phyloP scores from a whole-genome alignment of 345 rosid genomes.

The Aurinia saxatilis region DNA sequence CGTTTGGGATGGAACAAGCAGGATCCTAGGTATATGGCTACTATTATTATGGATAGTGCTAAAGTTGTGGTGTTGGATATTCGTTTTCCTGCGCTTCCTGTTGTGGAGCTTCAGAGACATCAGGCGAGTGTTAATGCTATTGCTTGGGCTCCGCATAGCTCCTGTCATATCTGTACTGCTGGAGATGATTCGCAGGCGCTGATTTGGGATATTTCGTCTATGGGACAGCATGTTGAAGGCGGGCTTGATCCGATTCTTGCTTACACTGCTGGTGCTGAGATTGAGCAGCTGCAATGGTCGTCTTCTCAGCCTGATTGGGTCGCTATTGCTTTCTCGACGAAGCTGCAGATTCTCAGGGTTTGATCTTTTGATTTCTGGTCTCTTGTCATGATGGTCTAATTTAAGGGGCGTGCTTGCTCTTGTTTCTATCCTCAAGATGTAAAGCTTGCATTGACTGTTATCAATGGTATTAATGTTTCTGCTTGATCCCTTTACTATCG shows the following conservation, averaged over 20 bases:
- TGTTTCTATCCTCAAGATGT: constrained; percentile 17
- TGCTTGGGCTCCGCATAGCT: constrained; percentile 99
- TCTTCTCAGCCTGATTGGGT: constrained; percentile 99
- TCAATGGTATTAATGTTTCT: constrained; percentile 6
- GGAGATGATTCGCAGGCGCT: constrained; percentile 96
- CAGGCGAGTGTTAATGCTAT: constrained; percentile 85
- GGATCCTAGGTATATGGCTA: constrained; percentile 97
- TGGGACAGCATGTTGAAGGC: constrained; percentile 95
- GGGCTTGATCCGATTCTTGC: constrained; percentile 94
- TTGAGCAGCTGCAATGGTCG: constrained; percentile 96
- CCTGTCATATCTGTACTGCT: constrained; percentile 92
- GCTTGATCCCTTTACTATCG: neutral
- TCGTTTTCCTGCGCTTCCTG: constrained; percentile 86
- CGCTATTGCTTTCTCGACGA: constrained; percentile 85
- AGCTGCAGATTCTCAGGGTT: constrained; percentile 97
- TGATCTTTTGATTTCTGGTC: constrained; percentile 22
- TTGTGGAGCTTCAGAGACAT: constrained; percentile 90
- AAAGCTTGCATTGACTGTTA: constrained; percentile 17
- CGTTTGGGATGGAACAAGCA: constrained; percentile 98
- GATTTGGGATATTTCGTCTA: constrained; percentile 93
- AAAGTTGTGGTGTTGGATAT: constrained; percentile 92
- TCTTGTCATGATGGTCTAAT: neutral
- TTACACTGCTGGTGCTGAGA: constrained; percentile 92
- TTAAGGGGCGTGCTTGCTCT: constrained; percentile 4
- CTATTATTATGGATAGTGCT: constrained; percentile 88